Base-by-base conservation (phyloP, 805 yeast species). In the Yarrowia sp. region DNA sequence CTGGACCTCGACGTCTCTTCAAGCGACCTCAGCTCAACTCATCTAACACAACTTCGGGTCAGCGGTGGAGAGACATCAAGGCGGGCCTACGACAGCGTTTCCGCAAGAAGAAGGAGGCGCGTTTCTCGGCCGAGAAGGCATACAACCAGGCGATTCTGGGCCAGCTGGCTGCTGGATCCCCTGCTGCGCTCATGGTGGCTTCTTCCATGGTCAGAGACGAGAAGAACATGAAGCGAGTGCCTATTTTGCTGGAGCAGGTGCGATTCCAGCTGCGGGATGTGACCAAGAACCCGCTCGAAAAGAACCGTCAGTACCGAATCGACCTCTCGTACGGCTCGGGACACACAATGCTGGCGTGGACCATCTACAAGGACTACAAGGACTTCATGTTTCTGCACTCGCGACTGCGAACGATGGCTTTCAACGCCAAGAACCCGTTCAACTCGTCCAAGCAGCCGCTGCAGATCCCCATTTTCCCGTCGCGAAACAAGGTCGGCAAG, bases 241-340 rank as follows among this genome's bases (percentile, higher is more conserved):
- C 99, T 0, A 77, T 93, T 32, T 72, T 94, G 39, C 73, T 91
- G 38, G 86, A 88, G 16, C 82, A 91, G 72, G 69, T 94, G 22
- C 87, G 90, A 6, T 77, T 91, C 41, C 79, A 81, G 42, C 78
- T 94, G 4, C 73, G 80, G 41, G 67, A 70, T 12, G 63, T 65
- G 14, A 60, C 65, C 19, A 65, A 66, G 3, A 62, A 66, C 14
- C 66, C 65, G 14, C 85, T 84, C 65, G 62, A 77, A 67, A 59
- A 72, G 73, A 77, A 76, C 53, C 72, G 73, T 62, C 80, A 78
- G 61, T 87, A 82, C 67, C 78, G 81, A 63, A 76, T 94, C n/a
- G 88, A 87, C 53, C 76, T 94, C 46, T 97, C 92, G 70, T 94
- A 94, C 70, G 99, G 98, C 6, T 83, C 91, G 31, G 97, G 97